Evolutionary conservation across 2,329 filamentous ascomycete genomes (phyloP).

Genomic region (Onygena corvina): DNA sequence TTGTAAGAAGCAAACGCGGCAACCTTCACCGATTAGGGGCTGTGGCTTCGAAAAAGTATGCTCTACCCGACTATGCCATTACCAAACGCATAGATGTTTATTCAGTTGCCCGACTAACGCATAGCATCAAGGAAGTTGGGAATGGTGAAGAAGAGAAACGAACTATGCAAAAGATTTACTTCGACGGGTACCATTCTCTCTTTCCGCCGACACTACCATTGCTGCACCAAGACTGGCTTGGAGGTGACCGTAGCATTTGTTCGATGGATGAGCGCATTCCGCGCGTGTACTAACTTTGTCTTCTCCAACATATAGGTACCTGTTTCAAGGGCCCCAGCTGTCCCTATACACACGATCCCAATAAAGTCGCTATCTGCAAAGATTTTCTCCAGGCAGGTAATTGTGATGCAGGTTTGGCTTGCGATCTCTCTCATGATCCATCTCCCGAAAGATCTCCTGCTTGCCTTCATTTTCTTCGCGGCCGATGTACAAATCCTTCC

Average conservation of each 20-base stretch:
- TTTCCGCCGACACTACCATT: constrained; percentile 17
- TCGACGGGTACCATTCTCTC: constrained; percentile 41
- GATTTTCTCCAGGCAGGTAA: constrained; percentile 67
- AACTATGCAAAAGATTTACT: constrained; percentile 57
- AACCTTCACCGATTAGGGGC: constrained; percentile 71
- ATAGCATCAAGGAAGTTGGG: constrained; percentile 29
- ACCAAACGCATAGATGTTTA: background rate
- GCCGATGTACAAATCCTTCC: constrained; percentile 73
- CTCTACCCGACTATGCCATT: constrained; percentile 17
- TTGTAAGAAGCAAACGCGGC: constrained; percentile 74
- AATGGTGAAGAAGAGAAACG: constrained; percentile 54
- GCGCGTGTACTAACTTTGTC: constrained; percentile 23
- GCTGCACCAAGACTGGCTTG: constrained; percentile 7
- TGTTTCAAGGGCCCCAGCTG: constrained; percentile 74
- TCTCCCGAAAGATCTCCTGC: constrained; percentile 72
- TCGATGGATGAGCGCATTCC: constrained; percentile 14
- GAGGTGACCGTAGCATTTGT: constrained; percentile 7
- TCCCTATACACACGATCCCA: constrained; percentile 68
- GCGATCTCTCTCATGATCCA: constrained; percentile 82
- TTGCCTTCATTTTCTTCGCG: constrained; percentile 81
- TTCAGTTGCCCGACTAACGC: background rate
- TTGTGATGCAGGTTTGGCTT: constrained; percentile 65
- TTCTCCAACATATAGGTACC: constrained; percentile 49
- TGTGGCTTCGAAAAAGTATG: constrained; percentile 64
- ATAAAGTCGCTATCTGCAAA: constrained; percentile 83